Evolutionary conservation across 306 rosid species (phyloP), one percentile per base, ranked within the genome.

Genomic region (Glycyrrhiza uralensis): DNA sequence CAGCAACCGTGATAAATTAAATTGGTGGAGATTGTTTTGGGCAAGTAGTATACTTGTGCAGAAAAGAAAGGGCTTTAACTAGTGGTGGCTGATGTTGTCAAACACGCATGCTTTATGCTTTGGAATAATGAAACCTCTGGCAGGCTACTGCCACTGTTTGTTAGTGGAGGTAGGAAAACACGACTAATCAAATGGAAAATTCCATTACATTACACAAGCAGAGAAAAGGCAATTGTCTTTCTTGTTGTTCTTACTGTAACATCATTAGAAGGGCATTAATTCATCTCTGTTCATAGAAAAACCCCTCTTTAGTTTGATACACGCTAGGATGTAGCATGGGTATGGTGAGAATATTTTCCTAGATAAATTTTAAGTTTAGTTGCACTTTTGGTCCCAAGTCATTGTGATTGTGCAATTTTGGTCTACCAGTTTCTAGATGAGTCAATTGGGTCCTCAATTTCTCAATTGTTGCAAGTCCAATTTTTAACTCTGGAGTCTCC

Each of bases 31-130:
- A 69, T 63, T 61, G 63, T 45, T 61, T n/a, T n/a, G n/a, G 66
- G 59, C n/a, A n/a, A 24, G 7, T 17, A 36, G 17, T 70, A n/a
- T n/a, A 42, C 4, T 55, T 56, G n/a, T n/a, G 39, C 62, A 30
- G 17, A 60, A 47, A 79, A 65, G 15, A 29, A 69, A 46, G 18
- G 52, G 50, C 24, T 13, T n/a, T n/a, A n/a, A n/a, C n/a, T 61
- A 78, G 83, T 74, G 83, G 7, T 65, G 68, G 59, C 13, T 78
- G 75, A 74, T 78, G 81, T 47, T 69, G 78, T 82, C 81, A 78
- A n/a, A 78, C 63, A 63, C 76, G 86, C 80, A 55, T 82, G 81
- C 67, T 46, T 67, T 29, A 46, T 81, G 78, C 71, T 44, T 59
- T 24, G 74, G 18, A 18, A 56, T 71, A 12, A 71, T 64, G 70